phyloP scores from a whole-genome alignment of 2,329 filamentous ascomycete species.

The Penicillium occitanis region DNA sequence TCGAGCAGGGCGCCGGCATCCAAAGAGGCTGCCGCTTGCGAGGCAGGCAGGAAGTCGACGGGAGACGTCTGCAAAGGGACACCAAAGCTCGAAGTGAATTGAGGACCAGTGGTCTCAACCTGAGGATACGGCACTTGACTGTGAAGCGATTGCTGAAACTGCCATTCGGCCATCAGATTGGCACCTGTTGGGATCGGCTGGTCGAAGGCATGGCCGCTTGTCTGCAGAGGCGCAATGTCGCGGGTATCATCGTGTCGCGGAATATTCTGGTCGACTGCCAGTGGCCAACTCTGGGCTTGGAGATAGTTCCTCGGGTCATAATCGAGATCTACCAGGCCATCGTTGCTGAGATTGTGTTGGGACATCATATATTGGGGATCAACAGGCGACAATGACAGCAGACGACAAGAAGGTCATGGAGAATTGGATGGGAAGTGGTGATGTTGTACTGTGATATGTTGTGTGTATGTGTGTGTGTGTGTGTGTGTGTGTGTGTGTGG shows the following conservation, averaged over 20 bases:
- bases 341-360: constrained; percentile 46
- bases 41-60: constrained; percentile 58
- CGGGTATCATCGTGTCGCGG: constrained; percentile 27
- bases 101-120: constrained; percentile 56
- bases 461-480: constrained; percentile 26
- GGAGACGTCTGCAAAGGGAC: constrained; percentile 47
- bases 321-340: constrained; percentile 50
- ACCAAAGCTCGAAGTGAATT: constrained; percentile 59
- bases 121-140: constrained; percentile 41
- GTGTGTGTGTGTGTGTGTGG: constrained; percentile 24
- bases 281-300: constrained; percentile 44
- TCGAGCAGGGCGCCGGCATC: constrained; percentile 62
- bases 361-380: constrained; percentile 35
- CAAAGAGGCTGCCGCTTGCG: constrained; percentile 57
- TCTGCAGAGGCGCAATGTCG: constrained; percentile 46
- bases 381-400: constrained; percentile 9
- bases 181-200: constrained; percentile 46
- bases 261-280: constrained; percentile 43
- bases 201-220: constrained; percentile 45
- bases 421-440: neutral
- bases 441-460: constrained; percentile 1
- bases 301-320: constrained; percentile 50
- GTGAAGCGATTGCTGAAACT: constrained; percentile 44
- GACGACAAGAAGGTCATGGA: constrained; percentile 10
- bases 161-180: constrained; percentile 48